Evolutionary conservation across 352 stramenopile species (phyloP), one percentile per base, ranked within the genome.

Genomic region (Phytophthora foliorum): DNA sequence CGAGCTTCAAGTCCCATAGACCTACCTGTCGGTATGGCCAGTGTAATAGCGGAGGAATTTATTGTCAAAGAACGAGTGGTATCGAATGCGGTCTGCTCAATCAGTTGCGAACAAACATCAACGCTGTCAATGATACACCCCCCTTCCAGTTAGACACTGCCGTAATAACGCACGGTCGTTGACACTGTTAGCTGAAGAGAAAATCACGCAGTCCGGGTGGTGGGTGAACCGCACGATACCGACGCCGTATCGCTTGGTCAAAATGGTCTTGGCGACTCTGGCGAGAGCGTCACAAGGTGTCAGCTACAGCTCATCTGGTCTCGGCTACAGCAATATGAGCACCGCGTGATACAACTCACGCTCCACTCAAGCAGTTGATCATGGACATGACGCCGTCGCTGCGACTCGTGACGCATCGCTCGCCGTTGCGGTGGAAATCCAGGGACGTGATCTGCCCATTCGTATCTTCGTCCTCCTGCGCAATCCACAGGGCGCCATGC

Each of bases 21-120:
- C 60, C 16, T 79, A 93, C 87, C 71, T 89, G 14, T 86, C 80
- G 0, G 78, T 91, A 64, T 96, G 89, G 6, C 89, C 87, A 29
- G 79, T 86, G 74, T 92, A 95, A 67, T 94, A 95, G n/a, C 89
- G 87, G 21, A 96, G 79, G 57, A 95, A 96, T 44, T 93, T 89
- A 73, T 96, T 96, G 79, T 96, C 89, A 34, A 92, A 96, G 57
- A 94, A 81, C 54, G 89, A 96, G 58, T 96, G 89, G 72, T 96
- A 96, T 11, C 89, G 86, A 55, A 96, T 91, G 51, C 87, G 80
- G 50, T 93, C 88, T 95, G 49, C 14, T 21, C 32, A 65, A 16
- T 29, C 11, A n/a, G n/a, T n/a, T n/a, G n/a, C n/a, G n/a, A n/a
- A 61, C 50, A 58, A 63, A 38, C 34, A 24, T 27, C n/a, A 38